Conservation (phyloP, 768 basidiomycete species). For the Grammothele lineata region DNA sequence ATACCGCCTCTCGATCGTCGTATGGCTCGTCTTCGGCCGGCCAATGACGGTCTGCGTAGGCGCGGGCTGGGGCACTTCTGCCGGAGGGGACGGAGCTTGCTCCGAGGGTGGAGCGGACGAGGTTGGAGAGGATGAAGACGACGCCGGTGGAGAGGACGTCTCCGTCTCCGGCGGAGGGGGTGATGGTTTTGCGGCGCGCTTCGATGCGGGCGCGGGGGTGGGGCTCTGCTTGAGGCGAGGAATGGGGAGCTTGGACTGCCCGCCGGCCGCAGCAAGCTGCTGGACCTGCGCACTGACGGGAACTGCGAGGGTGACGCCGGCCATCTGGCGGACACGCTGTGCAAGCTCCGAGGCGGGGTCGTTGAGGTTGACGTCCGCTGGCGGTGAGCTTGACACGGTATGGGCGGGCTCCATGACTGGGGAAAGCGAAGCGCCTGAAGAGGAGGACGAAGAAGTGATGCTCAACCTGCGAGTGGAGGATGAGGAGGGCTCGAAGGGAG, state of each 20-base stretch:
- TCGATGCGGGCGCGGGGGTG: slow-evolving; percentile 37
- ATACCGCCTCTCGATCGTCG: slow-evolving; percentile 85
- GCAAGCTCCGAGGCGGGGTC: slow-evolving; percentile 34
- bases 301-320: slow-evolving; percentile 35
- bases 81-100: slow-evolving; percentile 12
- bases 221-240: slow-evolving; percentile 47
- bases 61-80: slow-evolving; percentile 12
- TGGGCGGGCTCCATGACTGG: slow-evolving; percentile 41
- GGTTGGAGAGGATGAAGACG: slow-evolving; percentile 28
- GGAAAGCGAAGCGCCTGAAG: slow-evolving; percentile 51
- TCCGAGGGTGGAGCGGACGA: slow-evolving; percentile 35
- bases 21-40: slow-evolving; percentile 84
- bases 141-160: slow-evolving; percentile 16
- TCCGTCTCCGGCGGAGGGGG: slow-evolving; percentile 6
- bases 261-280: slow-evolving; percentile 26
- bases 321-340: slow-evolving; percentile 32
- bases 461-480: slow-evolving; percentile 44
- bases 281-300: slow-evolving; percentile 33
- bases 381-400: slow-evolving; percentile 18
- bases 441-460: slow-evolving; percentile 49
- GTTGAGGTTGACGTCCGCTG: slow-evolving; percentile 19
- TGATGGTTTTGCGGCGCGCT: slow-evolving; percentile 14
- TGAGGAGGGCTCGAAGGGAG: slow-evolving; percentile 13
- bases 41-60: slow-evolving; percentile 23
- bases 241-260: slow-evolving; percentile 38